Base-by-base conservation (phyloP, 257 asterid genomes). In the Marsdenia floribunda region DNA sequence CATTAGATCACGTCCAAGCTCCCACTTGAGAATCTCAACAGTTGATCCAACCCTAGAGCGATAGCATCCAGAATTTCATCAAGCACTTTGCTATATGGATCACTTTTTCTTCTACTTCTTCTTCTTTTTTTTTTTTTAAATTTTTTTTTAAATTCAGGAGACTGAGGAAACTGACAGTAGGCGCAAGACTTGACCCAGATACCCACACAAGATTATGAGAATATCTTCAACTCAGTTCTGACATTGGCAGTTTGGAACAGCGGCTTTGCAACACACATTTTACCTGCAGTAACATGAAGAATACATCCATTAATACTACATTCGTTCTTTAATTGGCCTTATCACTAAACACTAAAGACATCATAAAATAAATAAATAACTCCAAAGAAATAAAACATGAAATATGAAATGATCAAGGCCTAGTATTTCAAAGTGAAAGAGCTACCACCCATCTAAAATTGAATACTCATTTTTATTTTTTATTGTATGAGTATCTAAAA, bases 261-360 rank as follows among this genome's bases (percentile, higher is more conserved):
- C 9, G 22, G 10, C 7, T 53, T 5, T 6, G 24, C 21, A 35
- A 63, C 19, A 4, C 12, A 35, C 4, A 65, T 65, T 65, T 24
- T 18, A 46, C 71, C 71, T 66, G 52, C 16, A 38, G 29, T 65
- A 65, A 37, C 29, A 66, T 38, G 50, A 66, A 66, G 29, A 66
- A 46, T 3, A 35, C 38, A 18, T 2, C 12, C 4, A 66, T 18
- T 21, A 18, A 38, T 6, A 60, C 12, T 6, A 64, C 13, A 37
- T 35, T 16, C 70, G 33, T 37, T 22, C 50, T 65, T 53, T 37
- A 37, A 9, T 38, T 66, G 50, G 29, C 49, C 50, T 16, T 65
- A 65, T 65, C 49, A 18, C 6, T 24, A 60, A 26, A 26, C 19
- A 26, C 21, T 18, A 26, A 0, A 38, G 38, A 11, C 26, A 24